A percentile compares a stretch with the other conserved stretches of the same genome.
phyloP scores from a whole-genome alignment of 2,329 filamentous ascomycete genomes.

The Fusarium tjaetaba region DNA sequence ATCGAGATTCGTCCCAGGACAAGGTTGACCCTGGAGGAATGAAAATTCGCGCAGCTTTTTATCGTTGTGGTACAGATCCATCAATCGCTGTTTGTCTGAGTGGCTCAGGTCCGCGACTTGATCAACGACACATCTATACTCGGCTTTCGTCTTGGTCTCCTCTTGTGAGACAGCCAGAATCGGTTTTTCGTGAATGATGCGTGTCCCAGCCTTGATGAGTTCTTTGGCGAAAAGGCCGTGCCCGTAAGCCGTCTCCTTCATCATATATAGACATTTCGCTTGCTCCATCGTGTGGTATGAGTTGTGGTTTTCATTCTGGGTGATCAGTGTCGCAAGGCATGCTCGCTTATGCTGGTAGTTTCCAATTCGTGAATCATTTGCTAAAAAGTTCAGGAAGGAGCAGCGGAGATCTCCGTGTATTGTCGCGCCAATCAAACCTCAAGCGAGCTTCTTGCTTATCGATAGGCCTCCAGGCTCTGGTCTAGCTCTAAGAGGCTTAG shows the following conservation, averaged over 20 bases:
- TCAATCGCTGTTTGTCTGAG: not conserved
- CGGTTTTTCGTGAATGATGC: constrained; percentile 10
- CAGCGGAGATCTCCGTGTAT: not conserved
- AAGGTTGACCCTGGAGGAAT: not conserved
- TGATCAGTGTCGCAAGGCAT: not conserved
- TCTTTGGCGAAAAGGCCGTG: constrained; percentile 3
- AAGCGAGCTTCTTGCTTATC: not conserved
- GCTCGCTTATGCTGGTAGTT: not conserved
- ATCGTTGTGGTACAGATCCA: constrained; percentile 1
- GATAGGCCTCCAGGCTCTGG: rapidly evolving
- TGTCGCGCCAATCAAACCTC: not conserved
- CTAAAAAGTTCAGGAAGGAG: not conserved
- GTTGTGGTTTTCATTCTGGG: not conserved
- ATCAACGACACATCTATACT: constrained; percentile 14
- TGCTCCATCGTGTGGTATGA: not conserved
- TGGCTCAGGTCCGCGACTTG: not conserved
- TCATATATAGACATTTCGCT: not conserved
- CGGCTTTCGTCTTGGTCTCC: not conserved
- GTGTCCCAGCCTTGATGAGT: constrained; percentile 1
- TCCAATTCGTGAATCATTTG: not conserved
- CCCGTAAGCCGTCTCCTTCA: not conserved
- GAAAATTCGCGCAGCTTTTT: constrained; percentile 20
- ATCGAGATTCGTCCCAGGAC: constrained; percentile 3
- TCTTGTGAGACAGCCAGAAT: constrained; percentile 1
- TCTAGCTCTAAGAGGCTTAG: rapidly evolving